These are phyloP conservation scores for Wickerhamiella musiphila DNA, from an alignment of 805 yeast species.

Conservation along the genomic window DNA sequence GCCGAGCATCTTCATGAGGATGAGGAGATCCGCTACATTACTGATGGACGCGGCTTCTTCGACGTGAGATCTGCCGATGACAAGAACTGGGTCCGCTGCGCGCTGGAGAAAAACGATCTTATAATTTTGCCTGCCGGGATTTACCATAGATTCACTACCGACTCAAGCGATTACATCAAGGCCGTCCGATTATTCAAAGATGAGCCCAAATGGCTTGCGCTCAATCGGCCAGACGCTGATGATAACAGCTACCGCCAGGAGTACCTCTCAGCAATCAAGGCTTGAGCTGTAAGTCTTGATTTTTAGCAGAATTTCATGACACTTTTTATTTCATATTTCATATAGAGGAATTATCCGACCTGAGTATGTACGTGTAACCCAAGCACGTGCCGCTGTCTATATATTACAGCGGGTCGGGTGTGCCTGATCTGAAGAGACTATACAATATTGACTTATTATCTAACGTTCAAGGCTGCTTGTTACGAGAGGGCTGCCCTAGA, in stretches of 20 bases:
- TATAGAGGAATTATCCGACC: no score
- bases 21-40: conserved; percentile 82
- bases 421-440: no score
- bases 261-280: conserved; percentile 25
- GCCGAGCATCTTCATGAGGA: conserved; percentile 89
- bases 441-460: no score
- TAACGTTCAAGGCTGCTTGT: no score
- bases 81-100: conserved; percentile 66
- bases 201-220: conserved; percentile 92
- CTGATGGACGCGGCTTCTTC: conserved; percentile 83
- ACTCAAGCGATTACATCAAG: conserved; percentile 41
- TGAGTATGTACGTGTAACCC: no score
- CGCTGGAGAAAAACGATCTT: conserved; percentile 44
- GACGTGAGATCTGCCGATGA: conserved; percentile 55
- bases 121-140: conserved; percentile 71
- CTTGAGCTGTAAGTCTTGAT: background rate
- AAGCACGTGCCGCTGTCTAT: no score
- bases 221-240: conserved; percentile 51
- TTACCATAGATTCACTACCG: conserved; percentile 79
- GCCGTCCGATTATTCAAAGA: conserved; percentile 79
- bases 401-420: no score
- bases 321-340: no score
- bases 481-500: no score
- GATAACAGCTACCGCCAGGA: conserved; percentile 28
- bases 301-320: no score